These are phyloP conservation scores for Agrocybe praecox DNA, from an alignment of 768 basidiomycete genomes.

Conservation along the genomic window DNA sequence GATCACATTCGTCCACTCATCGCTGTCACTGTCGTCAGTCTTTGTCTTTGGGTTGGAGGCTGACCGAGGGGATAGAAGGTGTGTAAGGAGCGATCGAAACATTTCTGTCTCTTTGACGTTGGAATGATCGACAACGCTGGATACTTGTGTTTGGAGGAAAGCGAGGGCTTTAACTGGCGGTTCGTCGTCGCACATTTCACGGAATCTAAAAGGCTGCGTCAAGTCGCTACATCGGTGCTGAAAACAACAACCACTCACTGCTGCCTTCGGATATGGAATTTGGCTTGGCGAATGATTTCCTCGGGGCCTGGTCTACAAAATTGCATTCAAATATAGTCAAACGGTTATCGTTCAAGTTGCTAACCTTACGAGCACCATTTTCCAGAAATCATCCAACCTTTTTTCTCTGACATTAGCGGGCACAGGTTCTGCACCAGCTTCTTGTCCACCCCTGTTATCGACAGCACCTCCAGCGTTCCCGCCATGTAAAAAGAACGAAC, in stretches of 20 bases:
- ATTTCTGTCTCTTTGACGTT: conserved; percentile 59
- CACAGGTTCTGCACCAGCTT: conserved; percentile 18
- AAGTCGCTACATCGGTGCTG: neutral
- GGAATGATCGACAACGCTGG: conserved; percentile 69
- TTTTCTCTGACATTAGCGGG: conserved; percentile 12
- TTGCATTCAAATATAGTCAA: neutral
- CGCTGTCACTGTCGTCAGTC: conserved; percentile 36
- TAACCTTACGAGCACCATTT: conserved; percentile 68
- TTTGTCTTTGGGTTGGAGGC: conserved; percentile 34
- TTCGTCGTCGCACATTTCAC: conserved; percentile 76
- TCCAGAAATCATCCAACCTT: conserved; percentile 80
- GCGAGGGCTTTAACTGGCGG: conserved; percentile 65
- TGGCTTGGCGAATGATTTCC: conserved; percentile 66
- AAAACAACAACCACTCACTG: conserved; percentile 50
- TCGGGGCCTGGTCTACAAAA: conserved; percentile 55
- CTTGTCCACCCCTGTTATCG: conserved; percentile 14
- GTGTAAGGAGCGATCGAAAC: conserved; percentile 68
- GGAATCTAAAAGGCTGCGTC: conserved; percentile 51
- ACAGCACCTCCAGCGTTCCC: conserved; percentile 60
- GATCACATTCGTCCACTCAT: conserved; percentile 44
- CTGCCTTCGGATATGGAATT: conserved; percentile 68
- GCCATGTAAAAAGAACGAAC: conserved; percentile 70
- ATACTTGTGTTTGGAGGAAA: conserved; percentile 73
- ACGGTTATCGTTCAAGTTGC: conserved; percentile 14
- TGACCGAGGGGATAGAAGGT: conserved; percentile 51